Conservation (phyloP, 73 alveolate genomes). For the Effrenium voratum region DNA sequence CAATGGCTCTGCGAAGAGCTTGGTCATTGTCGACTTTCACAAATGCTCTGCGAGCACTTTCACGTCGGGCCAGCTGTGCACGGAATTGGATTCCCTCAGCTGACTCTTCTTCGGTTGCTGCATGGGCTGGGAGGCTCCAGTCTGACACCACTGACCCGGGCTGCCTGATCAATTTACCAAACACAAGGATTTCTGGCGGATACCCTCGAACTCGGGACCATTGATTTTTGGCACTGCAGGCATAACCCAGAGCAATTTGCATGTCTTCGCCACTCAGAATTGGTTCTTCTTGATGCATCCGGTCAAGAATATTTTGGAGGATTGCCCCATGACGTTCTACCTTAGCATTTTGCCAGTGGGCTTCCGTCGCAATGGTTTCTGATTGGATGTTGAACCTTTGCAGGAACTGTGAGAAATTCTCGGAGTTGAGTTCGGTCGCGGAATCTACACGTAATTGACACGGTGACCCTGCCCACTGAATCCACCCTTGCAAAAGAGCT, state of each 20-base stretch:
- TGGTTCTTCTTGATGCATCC: background rate
- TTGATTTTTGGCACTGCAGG: background rate
- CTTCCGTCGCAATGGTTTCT: background rate
- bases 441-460: background rate
- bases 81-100: background rate
- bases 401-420: background rate
- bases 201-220: background rate
- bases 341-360: slow-evolving; percentile 7
- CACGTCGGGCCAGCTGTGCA: background rate
- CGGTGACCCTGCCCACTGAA: slow-evolving; percentile 31
- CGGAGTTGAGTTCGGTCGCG: background rate
- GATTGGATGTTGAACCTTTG: background rate
- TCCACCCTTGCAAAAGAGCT: background rate
- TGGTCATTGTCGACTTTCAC: background rate
- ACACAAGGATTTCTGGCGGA: slow-evolving; percentile 13
- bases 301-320: background rate
- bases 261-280: background rate
- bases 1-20: background rate
- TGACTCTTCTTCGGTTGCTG: background rate
- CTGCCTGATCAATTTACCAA: background rate
- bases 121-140: background rate
- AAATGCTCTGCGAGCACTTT: background rate
- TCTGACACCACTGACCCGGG: background rate
- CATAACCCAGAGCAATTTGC: background rate
- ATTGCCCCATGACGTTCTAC: slow-evolving; percentile 9